phyloP scores from a whole-genome alignment of 345 rosid genomes.

The Gossypioides kirkii region DNA sequence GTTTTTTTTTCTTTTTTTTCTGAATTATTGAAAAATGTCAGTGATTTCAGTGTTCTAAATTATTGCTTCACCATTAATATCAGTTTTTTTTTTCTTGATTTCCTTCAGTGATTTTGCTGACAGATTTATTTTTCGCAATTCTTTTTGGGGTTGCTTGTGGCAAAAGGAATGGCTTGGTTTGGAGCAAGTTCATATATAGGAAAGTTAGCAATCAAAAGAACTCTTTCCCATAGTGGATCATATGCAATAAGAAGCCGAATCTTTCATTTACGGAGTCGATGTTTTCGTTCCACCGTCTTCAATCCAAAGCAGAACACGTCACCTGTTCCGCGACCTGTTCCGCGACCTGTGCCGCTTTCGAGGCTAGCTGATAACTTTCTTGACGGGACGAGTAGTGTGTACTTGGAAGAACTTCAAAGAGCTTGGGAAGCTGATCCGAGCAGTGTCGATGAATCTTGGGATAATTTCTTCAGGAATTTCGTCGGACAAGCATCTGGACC shows the following conservation, averaged over 20 bases:
- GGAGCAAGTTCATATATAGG: conserved; percentile 52
- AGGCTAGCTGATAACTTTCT: conserved; percentile 48
- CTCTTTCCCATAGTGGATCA: conserved; percentile 39
- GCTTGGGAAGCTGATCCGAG: conserved; percentile 47
- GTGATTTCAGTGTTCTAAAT: too few species aligned
- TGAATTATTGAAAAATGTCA: too few species aligned
- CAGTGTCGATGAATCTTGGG: conserved; percentile 54
- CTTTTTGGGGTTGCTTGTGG: not conserved
- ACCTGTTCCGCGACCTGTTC: conserved; percentile 50
- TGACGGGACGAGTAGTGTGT: conserved; percentile 50
- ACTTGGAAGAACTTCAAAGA: conserved; percentile 53
- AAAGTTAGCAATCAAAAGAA: conserved; percentile 50
- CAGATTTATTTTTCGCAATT: not conserved
- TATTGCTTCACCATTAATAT: too few species aligned
- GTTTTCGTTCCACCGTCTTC: conserved; percentile 40
- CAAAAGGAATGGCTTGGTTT: conserved; percentile 54
- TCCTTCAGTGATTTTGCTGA: not conserved
- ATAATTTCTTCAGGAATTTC: conserved; percentile 52
- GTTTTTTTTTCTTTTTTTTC: not conserved
- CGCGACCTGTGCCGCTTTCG: conserved; percentile 47
- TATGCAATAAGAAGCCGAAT: conserved; percentile 28
- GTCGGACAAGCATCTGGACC: conserved; percentile 35
- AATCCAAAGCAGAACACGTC: conserved; percentile 48
- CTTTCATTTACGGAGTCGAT: conserved; percentile 32
- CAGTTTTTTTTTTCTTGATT: not conserved